Evolutionary conservation across 1,139 yeast genomes (phyloP).

Genomic region (Yamadazyma kanchanaburiensis): DNA sequence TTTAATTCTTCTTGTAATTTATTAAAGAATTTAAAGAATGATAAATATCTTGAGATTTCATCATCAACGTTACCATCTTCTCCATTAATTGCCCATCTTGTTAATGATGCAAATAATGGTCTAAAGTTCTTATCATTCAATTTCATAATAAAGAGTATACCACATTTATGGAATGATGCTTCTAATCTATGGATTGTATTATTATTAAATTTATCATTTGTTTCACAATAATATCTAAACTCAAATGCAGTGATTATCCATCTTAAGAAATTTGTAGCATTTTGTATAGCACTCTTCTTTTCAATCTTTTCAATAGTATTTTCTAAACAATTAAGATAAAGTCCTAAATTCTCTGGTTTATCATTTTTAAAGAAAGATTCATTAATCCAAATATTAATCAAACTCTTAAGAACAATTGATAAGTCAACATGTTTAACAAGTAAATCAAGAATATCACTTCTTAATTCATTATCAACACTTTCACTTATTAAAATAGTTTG

Average conservation of each 20-base stretch:
- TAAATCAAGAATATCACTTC: conserved; percentile 63
- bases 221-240: conserved; percentile 48
- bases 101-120: conserved; percentile 82
- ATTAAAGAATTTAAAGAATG: conserved; percentile 85
- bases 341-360: conserved; percentile 59
- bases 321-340: conserved; percentile 67
- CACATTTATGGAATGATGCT: conserved; percentile 68
- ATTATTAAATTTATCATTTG: conserved; percentile 47
- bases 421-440: conserved; percentile 69
- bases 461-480: conserved; percentile 54
- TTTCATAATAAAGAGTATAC: conserved; percentile 78
- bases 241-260: conserved; percentile 74
- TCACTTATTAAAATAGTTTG: conserved; percentile 55
- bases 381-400: conserved; percentile 58
- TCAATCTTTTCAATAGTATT: conserved; percentile 62
- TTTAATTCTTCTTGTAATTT: conserved; percentile 79
- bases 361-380: conserved; percentile 30
- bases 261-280: conserved; percentile 67
- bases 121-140: conserved; percentile 88
- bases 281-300: conserved; percentile 69
- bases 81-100: conserved; percentile 92
- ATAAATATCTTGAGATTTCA: conserved; percentile 54
- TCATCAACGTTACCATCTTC: conserved; percentile 54
- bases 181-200: conserved; percentile 83
- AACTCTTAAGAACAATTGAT: conserved; percentile 56